Evolutionary conservation across 2,329 filamentous ascomycete species (phyloP), one percentile per base, ranked within the genome.

Genomic region (Leptodontidium sp.): DNA sequence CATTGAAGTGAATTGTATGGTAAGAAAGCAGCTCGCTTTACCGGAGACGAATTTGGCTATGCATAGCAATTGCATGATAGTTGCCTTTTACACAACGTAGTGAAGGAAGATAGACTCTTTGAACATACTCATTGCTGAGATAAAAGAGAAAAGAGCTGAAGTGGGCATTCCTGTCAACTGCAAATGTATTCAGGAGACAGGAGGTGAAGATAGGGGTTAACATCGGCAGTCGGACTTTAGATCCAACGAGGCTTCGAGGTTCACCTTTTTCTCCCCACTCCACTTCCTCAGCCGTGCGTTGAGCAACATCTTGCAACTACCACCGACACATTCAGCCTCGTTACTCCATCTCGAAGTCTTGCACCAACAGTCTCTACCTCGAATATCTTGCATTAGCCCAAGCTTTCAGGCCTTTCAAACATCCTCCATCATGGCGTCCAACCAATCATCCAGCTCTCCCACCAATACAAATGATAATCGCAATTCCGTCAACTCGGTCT

Each of bases 401-500:
- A 47, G 29, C 12, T n/a, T 47, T 35, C n/a, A 21, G 24, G 38
- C 57, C 26, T 12, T 32, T n/a, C 12, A 35, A 55, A n/a, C 45
- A 35, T 38, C 6, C 43, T 38, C 6, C 43, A 61, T 38, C 61
- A 70, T 69, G 67, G 61, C 69, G 26, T 64, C 68, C 21, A 71
- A 72, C 47, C 58, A 63, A 67, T n/a, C 35, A 38, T 71, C 69
- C 58, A 73, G 69, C 66, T 72, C 73, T 50, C 71, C 70, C 32
- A 69, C 53, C 32, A 68, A 61, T 26, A 57, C 50, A 14, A 68
- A 59, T 15, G 35, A 55, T 15, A 75, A 72, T 66, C 69, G 71
- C 21, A 68, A 69, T 55, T 73, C 72, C 0, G 74, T 75, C 38
- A 69, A 67, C 53, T 73, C 72, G 1, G 74, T 75, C 50, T 26